Conservation (phyloP, 2,329 filamentous ascomycete species). For the Chalaropsis ovoidea region DNA sequence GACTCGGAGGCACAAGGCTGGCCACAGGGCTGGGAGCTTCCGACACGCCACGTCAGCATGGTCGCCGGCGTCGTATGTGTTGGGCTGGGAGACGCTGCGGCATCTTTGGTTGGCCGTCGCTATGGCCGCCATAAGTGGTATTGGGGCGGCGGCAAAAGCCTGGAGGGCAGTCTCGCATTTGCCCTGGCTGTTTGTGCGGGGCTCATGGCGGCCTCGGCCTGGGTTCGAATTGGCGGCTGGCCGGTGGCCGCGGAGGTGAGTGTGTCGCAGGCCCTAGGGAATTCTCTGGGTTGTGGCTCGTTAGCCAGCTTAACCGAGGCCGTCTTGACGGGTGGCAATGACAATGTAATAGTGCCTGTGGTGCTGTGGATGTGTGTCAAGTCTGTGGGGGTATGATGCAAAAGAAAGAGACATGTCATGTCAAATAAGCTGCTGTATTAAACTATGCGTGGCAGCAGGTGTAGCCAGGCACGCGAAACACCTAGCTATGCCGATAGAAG, state of each 20-base stretch:
- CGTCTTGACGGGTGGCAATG: constrained; percentile 89
- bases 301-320: constrained; percentile 88
- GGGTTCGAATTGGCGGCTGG: constrained; percentile 70
- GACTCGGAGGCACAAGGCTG: constrained; percentile 28
- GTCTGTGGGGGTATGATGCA: constrained; percentile 52
- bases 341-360: constrained; percentile 94
- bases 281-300: constrained; percentile 61
- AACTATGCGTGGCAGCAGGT: constrained; percentile 19
- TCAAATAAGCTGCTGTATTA: constrained; percentile 1
- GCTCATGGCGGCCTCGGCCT: constrained; percentile 57
- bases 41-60: constrained; percentile 71
- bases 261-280: constrained; percentile 33
- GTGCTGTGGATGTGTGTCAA: constrained; percentile 87
- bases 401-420: constrained; percentile 1
- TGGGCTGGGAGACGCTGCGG: constrained; percentile 87
- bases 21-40: constrained; percentile 60
- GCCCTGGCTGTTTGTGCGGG: constrained; percentile 67
- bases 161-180: constrained; percentile 81
- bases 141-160: constrained; percentile 91
- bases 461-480: not conserved
- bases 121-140: constrained; percentile 86
- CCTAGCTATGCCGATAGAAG: not conserved
- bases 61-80: constrained; percentile 87
- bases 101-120: constrained; percentile 76
- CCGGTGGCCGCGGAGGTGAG: constrained; percentile 56